phyloP scores from a whole-genome alignment of 371 early-diverging fungal species.

The Mucor racemosus region DNA sequence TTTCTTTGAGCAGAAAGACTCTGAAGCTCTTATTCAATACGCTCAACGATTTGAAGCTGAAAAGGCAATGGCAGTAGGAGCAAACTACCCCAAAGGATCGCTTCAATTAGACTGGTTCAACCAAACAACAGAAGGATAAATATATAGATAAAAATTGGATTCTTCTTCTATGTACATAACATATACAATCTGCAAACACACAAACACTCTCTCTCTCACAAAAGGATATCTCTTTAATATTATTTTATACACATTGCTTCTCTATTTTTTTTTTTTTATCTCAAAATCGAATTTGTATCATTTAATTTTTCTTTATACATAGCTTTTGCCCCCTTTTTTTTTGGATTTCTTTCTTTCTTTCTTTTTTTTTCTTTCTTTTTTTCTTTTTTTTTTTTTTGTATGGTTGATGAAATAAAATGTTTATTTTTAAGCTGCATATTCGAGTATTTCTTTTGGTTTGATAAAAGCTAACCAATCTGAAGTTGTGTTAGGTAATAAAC shows the following conservation, averaged over 20 bases:
- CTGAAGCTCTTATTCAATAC: constrained; percentile 37
- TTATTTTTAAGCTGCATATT: constrained; percentile 29
- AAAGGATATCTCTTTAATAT: neutral
- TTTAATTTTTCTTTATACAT: constrained; percentile 1
- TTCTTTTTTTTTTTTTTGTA: constrained; percentile 4
- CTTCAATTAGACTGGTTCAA: constrained; percentile 32
- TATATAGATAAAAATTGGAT: constrained; percentile 6
- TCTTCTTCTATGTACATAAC: constrained; percentile 11
- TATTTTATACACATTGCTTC: constrained; percentile 6
- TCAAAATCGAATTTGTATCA: constrained; percentile 1
- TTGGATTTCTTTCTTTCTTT: neutral
- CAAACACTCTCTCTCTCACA: neutral
- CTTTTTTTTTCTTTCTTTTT: constrained; percentile 9
- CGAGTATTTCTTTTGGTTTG: constrained; percentile 67
- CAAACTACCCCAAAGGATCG: constrained; percentile 28
- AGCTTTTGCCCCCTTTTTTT: neutral
- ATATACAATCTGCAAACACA: constrained; percentile 2
- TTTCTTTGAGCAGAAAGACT: constrained; percentile 33
- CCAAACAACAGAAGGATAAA: constrained; percentile 13
- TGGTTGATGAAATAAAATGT: neutral
- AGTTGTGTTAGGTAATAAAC: constrained; percentile 90
- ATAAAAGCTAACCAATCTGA: constrained; percentile 96
- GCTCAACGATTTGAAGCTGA: constrained; percentile 51
- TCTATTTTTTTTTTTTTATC: neutral
- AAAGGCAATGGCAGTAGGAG: constrained; percentile 41